Percentiles rank a stretch among this genome's conserved stretches.
Conservation (phyloP, 2,329 filamentous ascomycete species). For the Beauveria caledonica region DNA sequence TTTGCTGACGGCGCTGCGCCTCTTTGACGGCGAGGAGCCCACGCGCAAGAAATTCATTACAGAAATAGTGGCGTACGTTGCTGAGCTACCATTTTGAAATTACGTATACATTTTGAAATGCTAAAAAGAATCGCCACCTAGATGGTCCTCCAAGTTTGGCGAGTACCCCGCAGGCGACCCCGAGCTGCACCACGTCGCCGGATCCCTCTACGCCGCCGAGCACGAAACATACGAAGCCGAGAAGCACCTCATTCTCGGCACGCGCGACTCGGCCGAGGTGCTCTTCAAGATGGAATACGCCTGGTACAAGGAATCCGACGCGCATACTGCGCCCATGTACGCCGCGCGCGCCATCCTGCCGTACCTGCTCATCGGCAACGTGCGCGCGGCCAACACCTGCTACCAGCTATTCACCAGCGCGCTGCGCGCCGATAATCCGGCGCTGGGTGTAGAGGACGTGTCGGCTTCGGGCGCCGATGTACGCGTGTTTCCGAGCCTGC, state of each 20-base stretch:
- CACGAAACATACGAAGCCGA: constrained; percentile 92
- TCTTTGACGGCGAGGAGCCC: constrained; percentile 77
- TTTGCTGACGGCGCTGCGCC: constrained; percentile 67
- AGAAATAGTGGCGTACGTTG: constrained; percentile 66
- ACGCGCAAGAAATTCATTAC: constrained; percentile 87
- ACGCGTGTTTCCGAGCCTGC: constrained; percentile 80
- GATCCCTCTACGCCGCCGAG: constrained; percentile 83
- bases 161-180: constrained; percentile 87
- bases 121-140: constrained; percentile 15
- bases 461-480: constrained; percentile 57
- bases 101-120: neutral
- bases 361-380: constrained; percentile 83
- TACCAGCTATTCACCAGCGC: constrained; percentile 54
- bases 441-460: constrained; percentile 71
- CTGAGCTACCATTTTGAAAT: neutral
- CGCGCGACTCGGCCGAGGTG: constrained; percentile 74
- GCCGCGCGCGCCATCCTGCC: constrained; percentile 80
- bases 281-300: constrained; percentile 79
- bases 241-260: constrained; percentile 79
- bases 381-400: constrained; percentile 78
- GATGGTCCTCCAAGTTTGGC: constrained; percentile 78
- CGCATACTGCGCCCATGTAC: constrained; percentile 80
- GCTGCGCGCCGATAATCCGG: constrained; percentile 32
- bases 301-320: constrained; percentile 87
- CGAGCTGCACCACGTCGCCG: constrained; percentile 87